Conservation (phyloP, 345 rosid species). For the Eucalyptus viminalis region DNA sequence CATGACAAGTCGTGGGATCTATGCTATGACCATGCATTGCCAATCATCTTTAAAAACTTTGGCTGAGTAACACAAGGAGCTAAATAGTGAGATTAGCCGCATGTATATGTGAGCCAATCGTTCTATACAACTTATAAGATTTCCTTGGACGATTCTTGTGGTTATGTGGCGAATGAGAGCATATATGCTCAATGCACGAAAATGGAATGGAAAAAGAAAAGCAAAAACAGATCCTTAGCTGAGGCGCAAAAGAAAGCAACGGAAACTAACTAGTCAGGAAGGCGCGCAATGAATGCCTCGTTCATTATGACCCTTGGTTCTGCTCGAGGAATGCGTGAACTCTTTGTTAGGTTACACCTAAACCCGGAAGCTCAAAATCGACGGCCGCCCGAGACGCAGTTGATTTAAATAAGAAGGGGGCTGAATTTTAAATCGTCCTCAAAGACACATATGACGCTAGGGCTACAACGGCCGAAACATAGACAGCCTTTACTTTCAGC, state of each 20-base stretch:
- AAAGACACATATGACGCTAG: background rate
- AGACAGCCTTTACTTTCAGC: background rate
- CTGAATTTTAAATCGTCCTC: background rate
- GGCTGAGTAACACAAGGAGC: background rate
- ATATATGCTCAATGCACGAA: background rate
- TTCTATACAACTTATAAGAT: background rate
- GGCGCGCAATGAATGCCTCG: background rate
- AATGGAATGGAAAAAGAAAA: background rate
- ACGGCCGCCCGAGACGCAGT: background rate
- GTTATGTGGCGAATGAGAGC: background rate
- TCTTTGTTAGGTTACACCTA: background rate
- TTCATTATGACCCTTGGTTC: background rate
- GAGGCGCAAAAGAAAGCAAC: background rate
- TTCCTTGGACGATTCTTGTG: background rate
- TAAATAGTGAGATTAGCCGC: background rate
- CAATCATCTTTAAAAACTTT: background rate
- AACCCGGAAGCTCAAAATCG: background rate
- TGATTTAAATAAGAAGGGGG: background rate
- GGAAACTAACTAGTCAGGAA: background rate
- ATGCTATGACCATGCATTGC: background rate
- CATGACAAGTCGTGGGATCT: background rate
- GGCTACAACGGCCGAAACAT: background rate
- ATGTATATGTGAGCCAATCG: background rate
- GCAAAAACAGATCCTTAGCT: background rate
- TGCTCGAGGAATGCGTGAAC: background rate